Percentiles rank a stretch among this genome's conserved stretches.
Evolutionary conservation across 1,139 yeast species (phyloP).

Genomic region (Torulaspora pretoriensis): DNA sequence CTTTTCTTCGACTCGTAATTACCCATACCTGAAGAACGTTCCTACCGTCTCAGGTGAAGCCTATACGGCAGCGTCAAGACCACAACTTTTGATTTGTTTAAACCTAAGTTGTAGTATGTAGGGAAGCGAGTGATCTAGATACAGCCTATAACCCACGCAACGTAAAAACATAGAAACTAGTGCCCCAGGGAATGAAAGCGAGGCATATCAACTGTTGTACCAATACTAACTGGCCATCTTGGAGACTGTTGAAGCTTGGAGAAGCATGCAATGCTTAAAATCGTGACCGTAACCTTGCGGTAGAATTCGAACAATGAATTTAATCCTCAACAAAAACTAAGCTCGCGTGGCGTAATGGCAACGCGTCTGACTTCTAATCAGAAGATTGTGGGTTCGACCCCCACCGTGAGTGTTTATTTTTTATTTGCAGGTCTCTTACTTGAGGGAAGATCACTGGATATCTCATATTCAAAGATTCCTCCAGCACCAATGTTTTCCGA

Average conservation of each 20-base stretch:
- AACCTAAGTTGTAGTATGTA: neutral
- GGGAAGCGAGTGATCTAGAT: neutral
- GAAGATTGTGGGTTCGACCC: slow-evolving; percentile 60
- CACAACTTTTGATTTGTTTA: neutral
- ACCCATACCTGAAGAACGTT: slow-evolving; percentile 10
- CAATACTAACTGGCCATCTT: too few species aligned
- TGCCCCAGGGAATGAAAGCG: too few species aligned
- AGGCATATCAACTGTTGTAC: too few species aligned
- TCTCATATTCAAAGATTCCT: too few species aligned
- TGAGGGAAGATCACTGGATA: too few species aligned
- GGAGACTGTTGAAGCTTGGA: too few species aligned
- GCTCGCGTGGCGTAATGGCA: slow-evolving; percentile 60
- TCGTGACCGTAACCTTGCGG: too few species aligned
- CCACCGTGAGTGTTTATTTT: slow-evolving; percentile 47
- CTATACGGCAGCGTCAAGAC: neutral
- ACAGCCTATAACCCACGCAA: too few species aligned
- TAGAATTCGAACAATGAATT: too few species aligned
- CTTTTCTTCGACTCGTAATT: slow-evolving; percentile 23
- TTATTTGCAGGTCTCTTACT: neutral
- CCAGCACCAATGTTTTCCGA: neutral
- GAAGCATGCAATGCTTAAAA: too few species aligned
- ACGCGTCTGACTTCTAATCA: slow-evolving; percentile 60
- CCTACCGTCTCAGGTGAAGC: neutral
- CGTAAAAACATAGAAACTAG: too few species aligned
- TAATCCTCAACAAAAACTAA: slow-evolving; percentile 9